Base-by-base conservation (phyloP, 1,284 basidiomycete species). In the Anthracocystis setariae region DNA sequence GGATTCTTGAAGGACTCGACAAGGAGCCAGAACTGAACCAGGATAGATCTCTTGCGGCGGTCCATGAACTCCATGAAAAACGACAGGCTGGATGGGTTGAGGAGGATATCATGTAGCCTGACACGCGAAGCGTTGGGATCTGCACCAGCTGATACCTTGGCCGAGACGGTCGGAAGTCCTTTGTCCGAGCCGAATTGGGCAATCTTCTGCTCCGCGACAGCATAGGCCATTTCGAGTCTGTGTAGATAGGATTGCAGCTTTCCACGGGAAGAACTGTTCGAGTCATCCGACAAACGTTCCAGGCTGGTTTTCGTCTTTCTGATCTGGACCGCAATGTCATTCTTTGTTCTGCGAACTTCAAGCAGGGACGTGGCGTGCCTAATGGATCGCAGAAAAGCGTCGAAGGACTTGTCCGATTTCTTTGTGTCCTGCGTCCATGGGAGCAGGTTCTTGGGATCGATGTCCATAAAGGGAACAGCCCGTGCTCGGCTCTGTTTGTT, bases 51-150 rank as follows among this genome's bases (percentile, higher is more conserved):
- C 58, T 89, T 87, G 3, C 91, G 88, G 8, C 94, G 88, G 73
- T 98, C 95, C 92, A 97, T 94, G 79, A 92, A 95, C 84, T 98
- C 95, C 89, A 97, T 94, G 85, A 95, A 93, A 82, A 95, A 95
- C 2, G 92, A 93, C 0, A 98, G 87, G 0, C 93, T 92, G 27
- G 89, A 91, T 0, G 94, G 92, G 73, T 93, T 93, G 33, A 89
- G 86, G 0, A 98, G 88, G 40, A 97, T 87, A 46, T 92, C 89
- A 35, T 56, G 52, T 5, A 78, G 47, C 37, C 55, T 65, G 42
- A 61, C 63, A 5, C 69, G 60, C 23, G 64, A 63, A n/a, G 58
- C 51, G 40, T 65, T 64, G 8, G 66, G 71, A 23, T 69, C 66
- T 8, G 65, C 61, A 18, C 68, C 64, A 3, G 72, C 55, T 3